Evolutionary conservation across 2,329 filamentous ascomycete genomes (phyloP), one percentile per base, ranked within the genome.

Genomic region (Sporothrix dimorphospora): DNA sequence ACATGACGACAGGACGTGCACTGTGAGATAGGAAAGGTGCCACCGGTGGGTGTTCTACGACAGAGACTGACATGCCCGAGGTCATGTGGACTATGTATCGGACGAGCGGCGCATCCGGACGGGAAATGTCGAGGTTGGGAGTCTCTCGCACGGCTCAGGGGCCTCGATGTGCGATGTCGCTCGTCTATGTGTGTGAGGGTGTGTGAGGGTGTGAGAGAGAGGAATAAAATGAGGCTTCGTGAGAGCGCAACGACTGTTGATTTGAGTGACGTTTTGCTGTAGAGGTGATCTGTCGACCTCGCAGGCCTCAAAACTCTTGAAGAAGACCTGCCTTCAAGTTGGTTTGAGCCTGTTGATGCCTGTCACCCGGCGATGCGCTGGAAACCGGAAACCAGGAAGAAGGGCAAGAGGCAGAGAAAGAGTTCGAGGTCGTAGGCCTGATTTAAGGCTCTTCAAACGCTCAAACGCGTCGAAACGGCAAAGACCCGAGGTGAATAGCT

Each of bases 1-100:
- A 89, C 86, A 93, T 91, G 79, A 83, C 81, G 73, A 85, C 81
- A 40, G 84, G 83, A 73, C 85, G 85, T 68, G 83, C 80, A 74
- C 82, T 82, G 42, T 83, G 78, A 14, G 73, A 70, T 16, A 49
- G 19, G 21, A 74, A 47, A 72, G 84, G 81, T 55, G 82, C 79
- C 70, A 82, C 79, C 74, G 81, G 83, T 78, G 84, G 82, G 74
- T 80, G 79, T 76, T 84, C 79, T 77, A 80, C 81, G 49, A 79
- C 74, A 66, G 82, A 81, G 51, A 80, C 78, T 73, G 80, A 83
- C 81, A 84, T 83, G 71, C 77, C 80, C 34, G 72, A 72, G 40
- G 72, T 71, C 74, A 40, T 59, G 40, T n/a, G 53, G 38, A 45
- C 21, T 24, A 8, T 12, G 16, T 51, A 38, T 47, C 40, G 67